A percentile compares a stretch with the other conserved stretches of the same genome.
These are phyloP conservation scores for Azolla pinnata DNA, from an alignment of 75 land plant genomes.

Conservation along the genomic window DNA sequence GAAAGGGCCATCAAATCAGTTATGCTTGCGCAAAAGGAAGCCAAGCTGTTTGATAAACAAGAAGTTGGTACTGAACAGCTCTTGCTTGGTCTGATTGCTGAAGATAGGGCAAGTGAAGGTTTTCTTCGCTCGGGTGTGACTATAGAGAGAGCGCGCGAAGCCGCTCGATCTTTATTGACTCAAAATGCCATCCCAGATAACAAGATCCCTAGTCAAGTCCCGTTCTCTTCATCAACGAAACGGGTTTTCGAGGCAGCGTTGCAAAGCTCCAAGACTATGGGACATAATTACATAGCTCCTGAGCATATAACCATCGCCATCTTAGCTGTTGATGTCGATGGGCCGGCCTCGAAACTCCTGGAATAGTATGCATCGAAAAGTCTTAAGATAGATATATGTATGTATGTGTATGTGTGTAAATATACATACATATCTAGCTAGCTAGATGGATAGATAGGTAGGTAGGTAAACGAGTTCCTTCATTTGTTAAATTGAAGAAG, in stretches of 20 bases:
- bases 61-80: slow-evolving; percentile 72
- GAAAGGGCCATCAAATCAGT: slow-evolving; percentile 89
- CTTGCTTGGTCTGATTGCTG: slow-evolving; percentile 70
- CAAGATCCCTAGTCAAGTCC: slow-evolving; percentile 47
- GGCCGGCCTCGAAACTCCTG: slow-evolving; percentile 52
- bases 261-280: slow-evolving; percentile 64
- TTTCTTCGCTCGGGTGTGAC: slow-evolving; percentile 61
- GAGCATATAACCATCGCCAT: slow-evolving; percentile 80
- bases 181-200: not conserved
- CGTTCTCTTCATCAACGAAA: slow-evolving; percentile 69
- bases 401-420: no score
- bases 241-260: slow-evolving; percentile 86
- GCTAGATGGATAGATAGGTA: no score
- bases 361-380: slow-evolving; percentile 64
- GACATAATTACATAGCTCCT: slow-evolving; percentile 76
- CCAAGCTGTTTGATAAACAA: slow-evolving; percentile 45
- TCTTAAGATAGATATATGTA: no score
- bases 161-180: slow-evolving; percentile 33
- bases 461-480: no score
- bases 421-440: no score
- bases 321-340: slow-evolving; percentile 65
- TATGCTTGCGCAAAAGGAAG: slow-evolving; percentile 76
- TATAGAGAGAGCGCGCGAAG: slow-evolving; percentile 60
- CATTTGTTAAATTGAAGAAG: no score
- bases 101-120: slow-evolving; percentile 52